These are phyloP conservation scores for grape (Vitis vinifera) DNA, from an alignment of 164 flowering plant species.

Conservation along the genomic window DNA sequence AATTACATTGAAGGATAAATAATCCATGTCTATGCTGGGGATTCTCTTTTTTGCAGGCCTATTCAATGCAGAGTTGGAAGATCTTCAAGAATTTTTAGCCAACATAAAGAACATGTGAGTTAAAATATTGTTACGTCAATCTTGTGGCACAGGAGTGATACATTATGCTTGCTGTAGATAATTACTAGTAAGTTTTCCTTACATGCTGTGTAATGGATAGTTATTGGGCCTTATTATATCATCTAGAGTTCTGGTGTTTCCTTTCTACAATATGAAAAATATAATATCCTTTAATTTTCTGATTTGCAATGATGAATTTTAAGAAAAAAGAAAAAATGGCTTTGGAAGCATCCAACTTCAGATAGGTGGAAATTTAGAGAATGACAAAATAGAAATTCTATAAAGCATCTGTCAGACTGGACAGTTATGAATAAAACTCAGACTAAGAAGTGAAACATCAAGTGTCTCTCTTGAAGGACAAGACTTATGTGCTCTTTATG, in stretches of 20 bases:
- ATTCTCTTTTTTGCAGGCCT: slow-evolving; percentile 25
- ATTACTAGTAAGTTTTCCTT: not conserved
- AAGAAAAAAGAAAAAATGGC: no score
- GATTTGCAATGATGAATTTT: no score
- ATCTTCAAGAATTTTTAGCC: slow-evolving; percentile 32
- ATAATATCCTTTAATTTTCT: no score
- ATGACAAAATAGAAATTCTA: no score
- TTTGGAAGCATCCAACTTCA: no score
- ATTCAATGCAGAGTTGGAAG: slow-evolving; percentile 23
- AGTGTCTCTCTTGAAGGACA: not conserved
- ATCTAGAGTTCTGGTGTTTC: no score
- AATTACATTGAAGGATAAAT: not conserved
- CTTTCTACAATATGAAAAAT: no score
- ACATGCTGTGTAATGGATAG: not conserved
- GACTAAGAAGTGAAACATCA: no score
- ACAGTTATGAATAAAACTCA: no score
- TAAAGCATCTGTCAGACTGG: no score
- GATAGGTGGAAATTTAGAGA: no score
- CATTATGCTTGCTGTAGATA: not conserved
- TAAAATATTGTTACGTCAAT: not conserved
- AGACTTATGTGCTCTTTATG: not conserved
- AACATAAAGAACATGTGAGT: slow-evolving; percentile 31
- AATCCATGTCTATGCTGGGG: not conserved
- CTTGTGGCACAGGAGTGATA: not conserved
- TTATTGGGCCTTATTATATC: no score